phyloP scores from a whole-genome alignment of 2,329 filamentous ascomycete species.

The Emergomyces pasteurianus region DNA sequence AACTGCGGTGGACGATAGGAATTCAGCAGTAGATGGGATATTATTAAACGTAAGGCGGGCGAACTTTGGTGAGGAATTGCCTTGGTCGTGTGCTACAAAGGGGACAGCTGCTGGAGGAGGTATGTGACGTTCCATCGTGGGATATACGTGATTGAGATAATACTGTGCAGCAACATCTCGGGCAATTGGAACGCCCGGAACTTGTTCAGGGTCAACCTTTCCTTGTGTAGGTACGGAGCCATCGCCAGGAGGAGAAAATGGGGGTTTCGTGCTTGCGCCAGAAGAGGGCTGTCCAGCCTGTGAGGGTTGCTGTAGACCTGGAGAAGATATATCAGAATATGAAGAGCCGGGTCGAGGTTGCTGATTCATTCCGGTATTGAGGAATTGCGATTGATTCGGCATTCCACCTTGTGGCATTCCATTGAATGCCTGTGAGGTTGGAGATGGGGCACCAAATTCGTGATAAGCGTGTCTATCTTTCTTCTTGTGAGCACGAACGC shows the following conservation, averaged over 20 bases:
- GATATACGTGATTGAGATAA: slow-evolving; percentile 79
- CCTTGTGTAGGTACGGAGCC: slow-evolving; percentile 54
- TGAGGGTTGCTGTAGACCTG: slow-evolving; percentile 27
- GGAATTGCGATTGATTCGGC: slow-evolving; percentile 40
- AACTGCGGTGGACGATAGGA: slow-evolving; percentile 65
- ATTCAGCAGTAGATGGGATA: slow-evolving; percentile 73
- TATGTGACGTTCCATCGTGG: slow-evolving; percentile 87
- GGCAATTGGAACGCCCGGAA: slow-evolving; percentile 78
- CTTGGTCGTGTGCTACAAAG: slow-evolving; percentile 90
- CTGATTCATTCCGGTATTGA: slow-evolving; percentile 43
- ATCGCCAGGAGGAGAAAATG: slow-evolving; percentile 33
- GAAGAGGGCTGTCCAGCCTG: slow-evolving; percentile 23
- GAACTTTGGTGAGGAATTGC: slow-evolving; percentile 91
- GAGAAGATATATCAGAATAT: slow-evolving; percentile 18
- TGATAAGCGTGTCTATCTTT: slow-evolving; percentile 93
- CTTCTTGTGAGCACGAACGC: slow-evolving; percentile 53
- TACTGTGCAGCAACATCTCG: slow-evolving; percentile 72
- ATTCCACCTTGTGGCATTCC: slow-evolving; percentile 50
- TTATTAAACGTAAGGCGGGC: slow-evolving; percentile 86
- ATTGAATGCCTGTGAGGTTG: slow-evolving; percentile 57
- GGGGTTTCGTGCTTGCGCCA: slow-evolving; percentile 22
- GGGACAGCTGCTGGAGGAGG: slow-evolving; percentile 80
- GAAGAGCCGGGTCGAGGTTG: slow-evolving; percentile 20
- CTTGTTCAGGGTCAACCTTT: slow-evolving; percentile 78
- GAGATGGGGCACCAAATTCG: slow-evolving; percentile 59